These are phyloP conservation scores for Kluyveromyces sp. DNA, from an alignment of 1,139 yeast genomes.

Conservation along the genomic window DNA sequence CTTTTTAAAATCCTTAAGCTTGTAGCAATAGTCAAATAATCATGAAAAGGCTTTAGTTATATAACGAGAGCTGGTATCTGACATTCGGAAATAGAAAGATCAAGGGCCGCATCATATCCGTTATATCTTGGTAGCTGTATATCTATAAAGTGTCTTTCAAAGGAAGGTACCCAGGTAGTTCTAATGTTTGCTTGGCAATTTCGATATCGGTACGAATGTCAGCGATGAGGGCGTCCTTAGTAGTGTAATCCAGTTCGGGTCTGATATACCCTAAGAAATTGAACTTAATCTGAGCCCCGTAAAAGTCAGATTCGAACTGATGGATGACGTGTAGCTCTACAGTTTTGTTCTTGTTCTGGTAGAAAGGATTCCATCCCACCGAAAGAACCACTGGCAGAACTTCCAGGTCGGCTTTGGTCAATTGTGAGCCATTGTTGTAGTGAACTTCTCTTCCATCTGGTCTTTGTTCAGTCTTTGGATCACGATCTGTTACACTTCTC, in stretches of 20 bases:
- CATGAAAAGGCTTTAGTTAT: background rate
- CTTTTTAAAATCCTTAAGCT: background rate
- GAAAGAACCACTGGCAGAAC: slow-evolving; percentile 87
- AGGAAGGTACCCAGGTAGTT: slow-evolving; percentile 31
- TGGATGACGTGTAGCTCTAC: slow-evolving; percentile 87
- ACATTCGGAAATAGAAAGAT: background rate
- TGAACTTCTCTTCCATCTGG: slow-evolving; percentile 39
- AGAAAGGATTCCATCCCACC: slow-evolving; percentile 94
- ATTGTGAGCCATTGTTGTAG: slow-evolving; percentile 54
- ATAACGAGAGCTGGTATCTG: no score
- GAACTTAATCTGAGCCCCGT: slow-evolving; percentile 71
- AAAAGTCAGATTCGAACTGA: slow-evolving; percentile 59
- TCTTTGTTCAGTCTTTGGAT: slow-evolving; percentile 22
- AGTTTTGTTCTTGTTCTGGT: slow-evolving; percentile 55
- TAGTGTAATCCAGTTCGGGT: slow-evolving; percentile 82
- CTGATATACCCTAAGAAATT: slow-evolving; percentile 81
- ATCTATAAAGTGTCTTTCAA: slow-evolving; percentile 7
- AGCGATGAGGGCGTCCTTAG: slow-evolving; percentile 75
- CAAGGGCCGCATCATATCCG: no score
- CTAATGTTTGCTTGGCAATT: slow-evolving; percentile 51
- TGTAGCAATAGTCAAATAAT: background rate
- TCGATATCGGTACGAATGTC: slow-evolving; percentile 79
- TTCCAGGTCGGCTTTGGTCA: slow-evolving; percentile 39
- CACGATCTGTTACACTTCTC: slow-evolving; percentile 15
- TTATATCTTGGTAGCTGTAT: no score